Evolutionary conservation across 495 filamentous ascomycete species (phyloP), one percentile per base, ranked within the genome.

Genomic region (Penicillium crystallinum): DNA sequence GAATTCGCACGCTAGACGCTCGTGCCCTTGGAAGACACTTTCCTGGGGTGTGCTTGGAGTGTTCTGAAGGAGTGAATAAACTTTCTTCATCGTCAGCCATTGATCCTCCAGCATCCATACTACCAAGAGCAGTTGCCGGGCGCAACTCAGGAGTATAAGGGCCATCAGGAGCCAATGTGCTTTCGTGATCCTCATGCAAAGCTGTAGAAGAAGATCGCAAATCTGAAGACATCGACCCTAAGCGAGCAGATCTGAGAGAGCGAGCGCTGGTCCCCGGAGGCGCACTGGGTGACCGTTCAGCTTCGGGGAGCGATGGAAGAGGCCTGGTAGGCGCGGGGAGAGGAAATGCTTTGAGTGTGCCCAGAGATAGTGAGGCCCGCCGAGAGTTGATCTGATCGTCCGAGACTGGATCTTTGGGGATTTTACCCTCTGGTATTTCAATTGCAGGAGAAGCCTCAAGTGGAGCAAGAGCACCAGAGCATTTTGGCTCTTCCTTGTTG

Each of bases 291-390:
- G 42, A 31, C 17, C 52, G 31, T 4, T 31, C 46, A 14, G 49
- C 29, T 30, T 64, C 54, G 0, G 71, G 71, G 9, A 72, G 53
- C 6, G 61, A 65, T 47, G 71, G 71, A 6, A 75, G 35, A 10
- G 71, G 68, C 21, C 51, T 62, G 17, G 61, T 70, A 8, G 71
- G 71, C 38, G 70, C 70, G 7, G 71, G 71, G 4, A 73, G 61
- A 47, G 71, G 71, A 30, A 74, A 75, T 15, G 68, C 65, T 29
- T 70, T 52, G 15, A 75, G 61, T 0, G 69, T 58, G 19, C 62
- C 61, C 54, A 68, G 53, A 0, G 66, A 59, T 22, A 69, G 42
- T 0, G 71, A 68, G 2, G 57, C 35, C 6, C 63, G 61, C 22
- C 65, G 66, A 38, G 57, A 30, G 15, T 42, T 54, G 30, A 12